Base-by-base conservation (phyloP, 768 basidiomycete species). In the Rhodotorula babjevae region DNA sequence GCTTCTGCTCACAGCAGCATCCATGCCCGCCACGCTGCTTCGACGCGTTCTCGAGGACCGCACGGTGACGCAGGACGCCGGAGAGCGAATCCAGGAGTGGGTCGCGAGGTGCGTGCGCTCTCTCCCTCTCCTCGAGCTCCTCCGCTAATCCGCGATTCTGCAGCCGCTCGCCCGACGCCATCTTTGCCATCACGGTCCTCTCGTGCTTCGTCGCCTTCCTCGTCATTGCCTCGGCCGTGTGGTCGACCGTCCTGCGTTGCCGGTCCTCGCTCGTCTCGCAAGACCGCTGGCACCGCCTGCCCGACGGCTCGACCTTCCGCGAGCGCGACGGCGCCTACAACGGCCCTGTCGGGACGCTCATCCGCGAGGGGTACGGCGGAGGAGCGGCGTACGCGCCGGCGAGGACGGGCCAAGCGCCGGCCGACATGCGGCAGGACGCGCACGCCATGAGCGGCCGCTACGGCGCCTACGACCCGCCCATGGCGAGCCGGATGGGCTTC, bases 401-500 rank as follows among this genome's bases (percentile, higher is more conserved):
- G 25, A 4, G 40, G 2, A n/a, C 16, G 14, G 60, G 60, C 4
- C 44, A 3, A 27, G 19, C 60, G n/a, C 15, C 9, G 21, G 3
- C 27, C 36, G 60, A 61, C 44, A 46, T n/a, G 60, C 42, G 29
- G 9, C 27, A 12, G 25, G 44, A 61, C 15, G 60, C 44, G 29
- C 29, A 46, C 27, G 29, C 60, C 14, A 47, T 47, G 60, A 61
- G 44, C 44, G 60, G 60, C 8, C 8, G 18, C 27, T 61, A 46
- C n/a, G 60, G 25, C 25, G 36, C 60, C 10, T 61, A 61, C 29
- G 60, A 61, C 60, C 60, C 60, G 23, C 59, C 59, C 8, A 23
- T 29, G 21, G 19, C 53, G 53, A 11, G 21, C 50, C 53, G 6
- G 53, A 27, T 23, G 23, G 53, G 29, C 5, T n/a, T n/a, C 53